Conservation (phyloP, 306 rosid species). For the Argentina anserina region DNA sequence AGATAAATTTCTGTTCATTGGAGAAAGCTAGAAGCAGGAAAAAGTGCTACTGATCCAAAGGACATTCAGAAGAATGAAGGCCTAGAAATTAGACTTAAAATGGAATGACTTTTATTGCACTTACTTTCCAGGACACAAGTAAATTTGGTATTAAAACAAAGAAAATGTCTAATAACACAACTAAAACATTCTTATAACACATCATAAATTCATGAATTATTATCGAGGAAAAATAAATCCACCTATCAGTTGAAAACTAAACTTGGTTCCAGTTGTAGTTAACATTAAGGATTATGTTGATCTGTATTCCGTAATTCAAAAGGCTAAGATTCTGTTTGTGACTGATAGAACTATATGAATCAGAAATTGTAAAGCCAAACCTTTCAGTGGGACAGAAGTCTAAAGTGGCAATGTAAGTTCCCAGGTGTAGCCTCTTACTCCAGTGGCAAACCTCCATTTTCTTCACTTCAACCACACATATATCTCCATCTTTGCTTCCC, state of each 20-base stretch:
- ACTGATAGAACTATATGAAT: not conserved
- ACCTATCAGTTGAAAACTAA: not conserved
- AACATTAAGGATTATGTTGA: not conserved
- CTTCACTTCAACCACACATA: conserved; percentile 79
- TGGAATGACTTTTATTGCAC: not conserved
- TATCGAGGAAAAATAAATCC: not conserved
- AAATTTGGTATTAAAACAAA: not conserved
- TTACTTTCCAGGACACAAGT: not conserved
- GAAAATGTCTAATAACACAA: not conserved
- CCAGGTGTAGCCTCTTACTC: conserved; percentile 86
- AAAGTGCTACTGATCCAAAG: not conserved
- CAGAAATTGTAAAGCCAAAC: conserved; percentile 30
- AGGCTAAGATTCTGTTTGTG: not conserved
- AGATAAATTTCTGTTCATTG: not conserved
- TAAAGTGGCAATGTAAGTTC: conserved; percentile 64
- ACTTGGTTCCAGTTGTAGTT: not conserved
- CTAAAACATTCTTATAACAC: not conserved
- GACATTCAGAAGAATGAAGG: not conserved
- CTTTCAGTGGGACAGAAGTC: conserved; percentile 92
- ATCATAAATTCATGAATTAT: not conserved
- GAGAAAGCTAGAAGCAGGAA: not conserved
- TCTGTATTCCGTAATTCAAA: not conserved
- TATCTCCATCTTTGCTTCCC: conserved; percentile 93
- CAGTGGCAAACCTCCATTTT: conserved; percentile 84
- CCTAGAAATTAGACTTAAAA: not conserved